Evolutionary conservation across 306 rosid genomes (phyloP), one percentile per base, ranked within the genome.

Genomic region (Vicia sativa): DNA sequence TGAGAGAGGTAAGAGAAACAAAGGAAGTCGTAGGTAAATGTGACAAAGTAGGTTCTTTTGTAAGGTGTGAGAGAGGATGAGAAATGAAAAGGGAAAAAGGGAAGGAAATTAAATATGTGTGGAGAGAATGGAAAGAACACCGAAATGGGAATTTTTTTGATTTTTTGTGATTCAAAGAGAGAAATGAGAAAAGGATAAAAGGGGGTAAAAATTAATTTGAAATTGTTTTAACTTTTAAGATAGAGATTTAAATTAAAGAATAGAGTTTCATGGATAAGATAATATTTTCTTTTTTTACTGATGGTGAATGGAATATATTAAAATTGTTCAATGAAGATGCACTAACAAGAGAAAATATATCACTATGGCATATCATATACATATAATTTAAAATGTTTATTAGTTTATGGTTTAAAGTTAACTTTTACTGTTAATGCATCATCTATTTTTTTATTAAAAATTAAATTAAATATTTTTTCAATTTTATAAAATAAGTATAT

Each of bases 1-100:
- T 48, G 74, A 11, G 23, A 10, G 77, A 10, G 77, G 58, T 52
- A 52, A 52, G 45, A 41, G 45, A 4, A 83, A 81, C 71, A 65
- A 78, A 49, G 79, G 57, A 83, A 67, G 80, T 74, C 56, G 38
- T 70, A 76, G 80, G 56, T 64, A 75, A 58, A 56, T 53, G 65
- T 53, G 45, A 64, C 74, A 58, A 58, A 62, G 28, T 59, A 50
- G 54, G 67, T 58, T 62, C 69, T 72, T 37, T 65, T 23, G 42
- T 19, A 70, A 56, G 54, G 15, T 11, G 39, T 9, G 26, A 3
- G 39, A 3, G 43, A 58, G 25, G 16, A 31, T 14, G n/a, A 56
- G 41, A 56, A 29, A 56, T 35, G 23, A 59, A 34, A 18, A 10
- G 15, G 15, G 11, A 3, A 59, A 59, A 35, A 9, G 65, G 65